Base-by-base conservation (phyloP, 768 basidiomycete genomes). In the Tulasnella sp. region DNA sequence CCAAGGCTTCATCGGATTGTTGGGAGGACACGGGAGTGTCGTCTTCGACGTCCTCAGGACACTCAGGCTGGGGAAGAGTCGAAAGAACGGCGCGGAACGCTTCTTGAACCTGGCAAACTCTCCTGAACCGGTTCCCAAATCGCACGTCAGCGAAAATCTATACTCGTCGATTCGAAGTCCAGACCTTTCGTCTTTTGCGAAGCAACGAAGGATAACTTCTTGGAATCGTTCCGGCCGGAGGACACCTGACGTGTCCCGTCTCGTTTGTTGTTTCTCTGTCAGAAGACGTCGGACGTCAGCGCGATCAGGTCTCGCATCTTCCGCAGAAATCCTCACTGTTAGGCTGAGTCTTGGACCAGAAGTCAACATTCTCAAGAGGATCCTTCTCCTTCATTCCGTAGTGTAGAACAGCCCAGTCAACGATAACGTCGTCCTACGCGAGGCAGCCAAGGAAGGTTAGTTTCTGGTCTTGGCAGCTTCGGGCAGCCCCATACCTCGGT, bases 321-420 rank as follows among this genome's bases (percentile, higher is more conserved):
- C 12, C 54, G 24, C 4, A 4, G 11, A 16, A 54, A 12, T 5
- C 24, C 54, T 34, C 46, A 94, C 93, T 83, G 80, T 91, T 85
- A 0, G 90, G 90, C 24, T 89, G 87, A 20, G 87, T 86, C 85
- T 95, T 95, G 0, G 91, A 90, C 83, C 94, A 95, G 83, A 95
- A 96, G 84, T 88, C 90, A 77, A 94, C 90, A 22, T 86, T 88
- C 72, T 92, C 89, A 72, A 95, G 83, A 0, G 95, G 95, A 83
- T 93, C 94, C 81, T 87, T 85, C 69, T 90, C 90, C 82, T 89
- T 87, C 91, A 93, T 93, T 3, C 94, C 95, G 83, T 93, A 92
- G 84, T 96, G 95, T 88, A 95, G 88, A n/a, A 84, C 83, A 1
- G 90, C 85, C 20, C 91, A 86, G 75, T 92, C 89, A 31, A 96